phyloP scores from a whole-genome alignment of 2,329 filamentous ascomycete species.

The Paramyrothecium sp. region DNA sequence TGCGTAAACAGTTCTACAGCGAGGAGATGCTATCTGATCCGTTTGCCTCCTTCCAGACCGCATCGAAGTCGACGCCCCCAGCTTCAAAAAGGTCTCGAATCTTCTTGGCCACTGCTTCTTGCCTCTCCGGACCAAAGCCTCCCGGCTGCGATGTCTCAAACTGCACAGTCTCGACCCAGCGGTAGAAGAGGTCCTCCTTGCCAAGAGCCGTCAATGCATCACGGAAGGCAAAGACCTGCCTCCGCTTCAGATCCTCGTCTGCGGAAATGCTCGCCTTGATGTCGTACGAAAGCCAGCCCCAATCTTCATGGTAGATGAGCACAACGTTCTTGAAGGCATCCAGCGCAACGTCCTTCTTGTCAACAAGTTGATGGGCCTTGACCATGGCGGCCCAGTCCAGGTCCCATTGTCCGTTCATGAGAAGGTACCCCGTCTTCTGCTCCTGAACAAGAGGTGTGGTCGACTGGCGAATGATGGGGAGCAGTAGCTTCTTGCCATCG shows the following conservation, averaged over 20 bases:
- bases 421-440: slow-evolving; percentile 82
- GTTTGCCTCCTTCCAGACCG: slow-evolving; percentile 68
- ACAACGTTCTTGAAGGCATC: slow-evolving; percentile 71
- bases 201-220: slow-evolving; percentile 72
- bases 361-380: slow-evolving; percentile 66
- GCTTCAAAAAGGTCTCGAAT: slow-evolving; percentile 73
- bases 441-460: slow-evolving; percentile 65
- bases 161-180: slow-evolving; percentile 91
- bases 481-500: slow-evolving; percentile 56
- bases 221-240: slow-evolving; percentile 78
- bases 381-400: slow-evolving; percentile 84
- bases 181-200: slow-evolving; percentile 87
- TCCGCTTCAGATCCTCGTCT: slow-evolving; percentile 62
- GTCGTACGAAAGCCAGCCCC: slow-evolving; percentile 62
- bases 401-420: slow-evolving; percentile 84
- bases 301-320: slow-evolving; percentile 65
- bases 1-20: background rate
- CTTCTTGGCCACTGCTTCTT: slow-evolving; percentile 69
- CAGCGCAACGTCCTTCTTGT: slow-evolving; percentile 56
- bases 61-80: slow-evolving; percentile 78
- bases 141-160: slow-evolving; percentile 78
- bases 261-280: slow-evolving; percentile 55
- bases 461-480: slow-evolving; percentile 63
- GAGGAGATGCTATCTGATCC: background rate
- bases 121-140: slow-evolving; percentile 73